Percentiles rank a stretch among this genome's conserved stretches.
Evolutionary conservation across 306 rosid species (phyloP).

Genomic region (Neltuma alba): DNA sequence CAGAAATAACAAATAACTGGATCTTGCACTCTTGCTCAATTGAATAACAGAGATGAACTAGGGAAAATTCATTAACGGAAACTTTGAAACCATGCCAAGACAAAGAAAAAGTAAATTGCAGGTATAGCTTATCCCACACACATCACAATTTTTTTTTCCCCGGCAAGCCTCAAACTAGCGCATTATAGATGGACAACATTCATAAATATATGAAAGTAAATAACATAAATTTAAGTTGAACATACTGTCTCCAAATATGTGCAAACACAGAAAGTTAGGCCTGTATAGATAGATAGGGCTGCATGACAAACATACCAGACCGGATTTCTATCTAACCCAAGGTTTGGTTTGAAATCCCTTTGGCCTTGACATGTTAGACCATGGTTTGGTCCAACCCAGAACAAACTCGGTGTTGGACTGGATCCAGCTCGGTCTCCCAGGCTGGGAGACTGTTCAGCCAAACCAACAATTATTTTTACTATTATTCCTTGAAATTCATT

Average conservation of each 20-base stretch:
- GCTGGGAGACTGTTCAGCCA: too few species aligned
- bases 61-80: constrained; percentile 13
- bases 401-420: too few species aligned
- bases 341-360: neutral
- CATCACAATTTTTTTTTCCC: neutral
- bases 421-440: too few species aligned
- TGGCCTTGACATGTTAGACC: neutral
- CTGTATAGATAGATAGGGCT: neutral
- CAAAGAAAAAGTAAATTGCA: neutral
- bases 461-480: too few species aligned
- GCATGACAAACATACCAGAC: neutral
- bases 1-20: constrained; percentile 25
- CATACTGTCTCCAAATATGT: neutral
- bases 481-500: neutral
- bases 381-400: neutral
- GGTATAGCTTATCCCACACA: neutral
- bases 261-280: neutral
- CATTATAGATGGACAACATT: neutral
- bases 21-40: constrained; percentile 28
- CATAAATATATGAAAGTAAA: neutral
- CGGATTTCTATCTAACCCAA: neutral
- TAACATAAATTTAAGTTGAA: neutral
- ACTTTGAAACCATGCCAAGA: constrained; percentile 7
- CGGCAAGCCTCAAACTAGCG: neutral
- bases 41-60: neutral